phyloP scores from a whole-genome alignment of 192 early-diverging fungal species.

The Entomortierella beljakovae region DNA sequence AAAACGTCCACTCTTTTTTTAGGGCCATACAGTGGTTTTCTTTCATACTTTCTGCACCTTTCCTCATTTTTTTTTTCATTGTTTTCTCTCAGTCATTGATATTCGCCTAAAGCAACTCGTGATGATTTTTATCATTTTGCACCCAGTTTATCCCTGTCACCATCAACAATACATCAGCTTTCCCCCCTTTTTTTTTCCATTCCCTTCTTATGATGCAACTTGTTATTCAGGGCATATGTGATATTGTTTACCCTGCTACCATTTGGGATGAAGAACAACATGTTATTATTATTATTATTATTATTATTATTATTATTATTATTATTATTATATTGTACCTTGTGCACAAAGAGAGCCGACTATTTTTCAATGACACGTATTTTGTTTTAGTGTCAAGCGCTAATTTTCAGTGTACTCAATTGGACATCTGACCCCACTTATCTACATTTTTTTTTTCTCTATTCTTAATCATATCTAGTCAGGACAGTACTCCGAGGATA shows the following conservation, averaged over 20 bases:
- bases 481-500: slow-evolving; percentile 86
- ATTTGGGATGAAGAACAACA: background rate
- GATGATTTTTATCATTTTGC: background rate
- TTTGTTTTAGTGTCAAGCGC: no score
- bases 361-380: background rate
- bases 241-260: background rate
- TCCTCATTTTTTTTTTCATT: background rate
- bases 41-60: no score
- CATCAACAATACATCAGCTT: background rate
- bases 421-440: background rate
- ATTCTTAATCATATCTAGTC: slow-evolving; percentile 53
- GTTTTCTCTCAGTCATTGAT: no score
- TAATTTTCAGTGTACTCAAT: no score
- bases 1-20: no score
- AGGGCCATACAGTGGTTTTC: no score
- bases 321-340: no score
- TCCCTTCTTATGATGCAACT: background rate
- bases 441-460: background rate
- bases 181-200: background rate
- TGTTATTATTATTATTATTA: no score
- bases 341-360: no score
- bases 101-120: background rate
- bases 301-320: no score
- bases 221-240: background rate
- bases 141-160: background rate